phyloP scores from a whole-genome alignment of 2,329 filamentous ascomycete species.

The Chaetomium sp. region DNA sequence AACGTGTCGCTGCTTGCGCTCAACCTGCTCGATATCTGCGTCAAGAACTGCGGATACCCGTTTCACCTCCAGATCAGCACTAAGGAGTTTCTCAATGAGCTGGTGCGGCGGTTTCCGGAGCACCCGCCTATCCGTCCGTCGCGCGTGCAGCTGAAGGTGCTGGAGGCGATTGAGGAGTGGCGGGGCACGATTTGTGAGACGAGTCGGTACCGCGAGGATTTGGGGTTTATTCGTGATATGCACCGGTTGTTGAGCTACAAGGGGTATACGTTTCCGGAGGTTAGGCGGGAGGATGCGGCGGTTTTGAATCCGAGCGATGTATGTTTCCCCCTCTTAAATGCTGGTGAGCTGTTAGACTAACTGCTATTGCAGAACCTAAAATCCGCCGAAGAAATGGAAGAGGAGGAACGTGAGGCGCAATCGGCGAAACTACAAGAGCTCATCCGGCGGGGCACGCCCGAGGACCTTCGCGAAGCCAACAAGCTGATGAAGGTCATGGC shows the following conservation, averaged over 20 bases:
- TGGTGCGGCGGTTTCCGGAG: constrained; percentile 92
- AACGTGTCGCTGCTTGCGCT: constrained; percentile 89
- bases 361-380: constrained; percentile 66
- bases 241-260: constrained; percentile 93
- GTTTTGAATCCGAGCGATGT: constrained; percentile 96
- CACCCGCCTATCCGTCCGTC: constrained; percentile 79
- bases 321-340: constrained; percentile 36
- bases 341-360: constrained; percentile 23
- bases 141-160: constrained; percentile 82
- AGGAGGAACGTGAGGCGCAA: constrained; percentile 89
- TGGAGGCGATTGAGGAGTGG: constrained; percentile 98
- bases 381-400: constrained; percentile 97
- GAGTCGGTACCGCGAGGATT: constrained; percentile 91
- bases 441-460: constrained; percentile 83
- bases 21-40: constrained; percentile 92
- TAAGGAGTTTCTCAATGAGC: constrained; percentile 97
- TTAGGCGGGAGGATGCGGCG: constrained; percentile 87
- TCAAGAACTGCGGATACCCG: constrained; percentile 99
- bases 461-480: constrained; percentile 94
- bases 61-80: constrained; percentile 98
- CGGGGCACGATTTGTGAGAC: constrained; percentile 96
- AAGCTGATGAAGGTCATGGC: constrained; percentile 99
- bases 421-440: constrained; percentile 97
- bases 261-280: constrained; percentile 90
- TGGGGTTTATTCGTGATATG: constrained; percentile 97